Evolutionary conservation across 139 green algal species (phyloP).

Genomic region (Chlamydomonas sphaeroides): DNA sequence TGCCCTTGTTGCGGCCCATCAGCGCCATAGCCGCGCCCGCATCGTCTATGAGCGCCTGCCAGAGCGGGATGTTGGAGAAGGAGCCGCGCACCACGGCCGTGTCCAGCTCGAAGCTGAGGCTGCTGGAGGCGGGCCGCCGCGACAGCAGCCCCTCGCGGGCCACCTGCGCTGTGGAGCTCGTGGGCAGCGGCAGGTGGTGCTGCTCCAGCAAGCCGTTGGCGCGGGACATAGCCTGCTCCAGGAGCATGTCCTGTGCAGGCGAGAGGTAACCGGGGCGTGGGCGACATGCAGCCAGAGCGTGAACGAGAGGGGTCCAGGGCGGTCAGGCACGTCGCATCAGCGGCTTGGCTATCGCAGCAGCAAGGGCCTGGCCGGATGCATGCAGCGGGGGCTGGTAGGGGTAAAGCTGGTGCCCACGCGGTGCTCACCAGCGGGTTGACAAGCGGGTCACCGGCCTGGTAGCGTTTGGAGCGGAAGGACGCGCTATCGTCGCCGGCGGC

Average conservation of each 20-base stretch:
- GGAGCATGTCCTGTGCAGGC: slow-evolving; percentile 58
- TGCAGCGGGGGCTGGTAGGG: no score
- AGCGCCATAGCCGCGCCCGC: slow-evolving; percentile 1
- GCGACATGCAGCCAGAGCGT: no score
- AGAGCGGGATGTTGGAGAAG: slow-evolving; percentile 79
- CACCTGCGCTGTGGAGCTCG: neutral
- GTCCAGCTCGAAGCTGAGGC: slow-evolving; percentile 59
- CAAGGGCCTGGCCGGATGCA: no score
- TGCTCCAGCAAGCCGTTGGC: slow-evolving; percentile 45
- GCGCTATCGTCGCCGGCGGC: neutral
- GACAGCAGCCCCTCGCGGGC: slow-evolving; percentile 12
- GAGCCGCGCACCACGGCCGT: slow-evolving; percentile 61
- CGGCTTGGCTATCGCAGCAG: no score
- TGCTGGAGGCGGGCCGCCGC: slow-evolving; percentile 36
- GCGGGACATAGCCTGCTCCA: slow-evolving; percentile 44
- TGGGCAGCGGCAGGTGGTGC: slow-evolving; percentile 39
- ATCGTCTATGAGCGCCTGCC: slow-evolving; percentile 58
- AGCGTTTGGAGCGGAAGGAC: neutral
- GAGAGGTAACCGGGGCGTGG: no score
- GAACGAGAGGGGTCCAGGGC: no score
- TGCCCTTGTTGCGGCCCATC: slow-evolving; percentile 9
- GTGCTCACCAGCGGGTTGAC: slow-evolving; percentile 7
- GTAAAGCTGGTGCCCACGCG: no score
- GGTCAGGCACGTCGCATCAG: no score
- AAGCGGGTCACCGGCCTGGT: neutral